Evolutionary conservation across 164 flowering plant species (phyloP), one percentile per base, ranked within the genome.

Genomic region (Stephania cephalantha): DNA sequence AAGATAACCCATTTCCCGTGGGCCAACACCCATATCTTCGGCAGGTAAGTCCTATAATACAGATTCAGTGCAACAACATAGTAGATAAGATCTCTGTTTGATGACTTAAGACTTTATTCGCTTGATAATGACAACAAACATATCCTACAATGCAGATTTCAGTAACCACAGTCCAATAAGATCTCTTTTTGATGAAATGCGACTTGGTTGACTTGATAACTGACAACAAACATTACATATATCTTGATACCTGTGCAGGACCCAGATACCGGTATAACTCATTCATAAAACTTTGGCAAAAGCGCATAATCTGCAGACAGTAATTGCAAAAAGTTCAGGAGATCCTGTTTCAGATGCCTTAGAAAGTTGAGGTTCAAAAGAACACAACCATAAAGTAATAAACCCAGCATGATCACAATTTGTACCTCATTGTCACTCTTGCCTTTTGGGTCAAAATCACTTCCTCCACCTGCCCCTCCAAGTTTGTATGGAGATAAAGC

Each of bases 11-110:
- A 96, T 96, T 83, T 96, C 99, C 73, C 97, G 89, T 31, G 91
- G 86, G 69, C 99, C 99, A 77, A 96, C 99, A 78, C 99, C 99
- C 91, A 94, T 94, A 77, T 94, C 99, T 81, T 96, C 99, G 35
- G 95, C 90, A 75, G 98, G 99, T 81, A 96, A 93, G 84, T 96
- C 99, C 99, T 95, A 70, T 22, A 68, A 52, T 46, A 46, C 70
- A 79, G 15, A 78, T 8, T 9, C 17, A 71, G 45, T 78, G 53
- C 66, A 72, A 75, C 20, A 71, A 70, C 9, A 17, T 48, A 30
- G 9, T 9, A 11, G 29, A 65, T 9, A 35, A 73, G 18, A 31
- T 71, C 66, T 71, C 11, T 18, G 20, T 52, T 67, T 68, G 52
- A 44, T 7, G 25, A 25, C 35, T 71, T 67, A 64, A 12, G 11